Evolutionary conservation across 1,284 basidiomycete genomes (phyloP), one percentile per base, ranked within the genome.

Genomic region (Cystobasidium pallidum): DNA sequence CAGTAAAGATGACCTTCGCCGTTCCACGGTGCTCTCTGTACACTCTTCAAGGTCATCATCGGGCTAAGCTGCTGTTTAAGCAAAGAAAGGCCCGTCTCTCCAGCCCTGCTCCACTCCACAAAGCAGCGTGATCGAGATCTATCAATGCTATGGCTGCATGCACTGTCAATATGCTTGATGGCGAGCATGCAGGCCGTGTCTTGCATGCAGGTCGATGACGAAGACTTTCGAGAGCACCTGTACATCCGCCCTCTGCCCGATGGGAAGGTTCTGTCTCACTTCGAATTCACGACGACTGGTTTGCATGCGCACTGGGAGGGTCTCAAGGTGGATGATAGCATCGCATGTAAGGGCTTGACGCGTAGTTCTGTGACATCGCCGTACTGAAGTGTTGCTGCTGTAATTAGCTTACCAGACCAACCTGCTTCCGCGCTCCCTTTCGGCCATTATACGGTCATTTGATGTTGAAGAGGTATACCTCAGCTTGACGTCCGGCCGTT

Each of bases 401-500:
- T 51, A 21, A 45, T 2, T 64, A 88, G 89, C 87, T 64, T 90
- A 91, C 79, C 91, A 94, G 78, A 91, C 92, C 77, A 86, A 86
- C 1, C 80, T 96, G 3, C 91, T 96, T 66, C 93, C 94, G 0
- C 86, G 95, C 7, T 84, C 89, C 0, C 84, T 97, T 10, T 88
- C 94, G 1, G 91, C 95, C 79, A 88, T 95, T 13, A 84, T 96
- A 28, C 87, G 89, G 71, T 86, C 90, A 80, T 90, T 92, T 79
- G 87, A 88, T 0, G 88, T 94, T n/a, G 89, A 90, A 0, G 93
- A 96, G 78, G 84, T 97, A 7, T 91, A 95, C 77, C 86, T 98
- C 0, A 88, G 88, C 13, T 85, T 97, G 70, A 94, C 93, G 74
- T 88, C 92, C 11, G 94, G 94, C 10, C 89, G 89, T 75, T 97